Conservation (phyloP, 2,329 filamentous ascomycete genomes). For the Fusarium sp. region DNA sequence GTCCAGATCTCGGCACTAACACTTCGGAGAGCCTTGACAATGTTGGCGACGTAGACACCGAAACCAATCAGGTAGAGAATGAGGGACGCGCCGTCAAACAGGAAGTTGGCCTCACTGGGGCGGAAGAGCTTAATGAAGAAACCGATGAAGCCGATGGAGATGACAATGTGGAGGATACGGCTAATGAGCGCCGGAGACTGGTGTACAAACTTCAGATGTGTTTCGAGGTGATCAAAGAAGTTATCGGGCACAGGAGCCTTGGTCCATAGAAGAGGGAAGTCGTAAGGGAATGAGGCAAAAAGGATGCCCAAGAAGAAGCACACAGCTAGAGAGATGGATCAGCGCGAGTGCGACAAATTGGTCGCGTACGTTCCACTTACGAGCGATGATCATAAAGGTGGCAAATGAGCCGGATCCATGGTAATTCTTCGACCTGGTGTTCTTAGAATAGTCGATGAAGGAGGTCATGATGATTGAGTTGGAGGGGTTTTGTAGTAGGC, state of each 20-base stretch:
- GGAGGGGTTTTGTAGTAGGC: slow-evolving; percentile 17
- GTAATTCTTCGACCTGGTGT: slow-evolving; percentile 65
- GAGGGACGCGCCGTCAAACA: slow-evolving; percentile 88
- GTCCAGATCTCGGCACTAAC: slow-evolving; percentile 77
- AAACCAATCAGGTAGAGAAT: slow-evolving; percentile 87
- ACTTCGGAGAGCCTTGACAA: slow-evolving; percentile 91
- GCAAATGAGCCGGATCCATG: slow-evolving; percentile 79
- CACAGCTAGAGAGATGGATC: slow-evolving; percentile 64
- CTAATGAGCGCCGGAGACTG: slow-evolving; percentile 90
- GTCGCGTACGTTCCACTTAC: slow-evolving; percentile 65
- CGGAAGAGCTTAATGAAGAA: slow-evolving; percentile 96
- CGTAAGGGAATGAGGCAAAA: slow-evolving; percentile 96
- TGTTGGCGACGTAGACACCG: slow-evolving; percentile 94
- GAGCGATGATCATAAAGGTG: slow-evolving; percentile 95
- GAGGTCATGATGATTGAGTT: slow-evolving; percentile 43
- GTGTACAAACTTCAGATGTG: slow-evolving; percentile 90
- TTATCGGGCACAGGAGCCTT: slow-evolving; percentile 68
- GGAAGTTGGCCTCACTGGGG: slow-evolving; percentile 91
- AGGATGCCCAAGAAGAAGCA: slow-evolving; percentile 99
- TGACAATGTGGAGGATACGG: slow-evolving; percentile 93
- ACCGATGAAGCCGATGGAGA: slow-evolving; percentile 85
- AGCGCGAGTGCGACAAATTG: slow-evolving; percentile 6
- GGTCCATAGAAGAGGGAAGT: slow-evolving; percentile 88
- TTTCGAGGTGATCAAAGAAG: slow-evolving; percentile 88
- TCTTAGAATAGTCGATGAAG: slow-evolving; percentile 66